These are phyloP conservation scores for Paradendryphiella salina DNA, from an alignment of 2,329 filamentous ascomycete genomes.

Conservation along the genomic window DNA sequence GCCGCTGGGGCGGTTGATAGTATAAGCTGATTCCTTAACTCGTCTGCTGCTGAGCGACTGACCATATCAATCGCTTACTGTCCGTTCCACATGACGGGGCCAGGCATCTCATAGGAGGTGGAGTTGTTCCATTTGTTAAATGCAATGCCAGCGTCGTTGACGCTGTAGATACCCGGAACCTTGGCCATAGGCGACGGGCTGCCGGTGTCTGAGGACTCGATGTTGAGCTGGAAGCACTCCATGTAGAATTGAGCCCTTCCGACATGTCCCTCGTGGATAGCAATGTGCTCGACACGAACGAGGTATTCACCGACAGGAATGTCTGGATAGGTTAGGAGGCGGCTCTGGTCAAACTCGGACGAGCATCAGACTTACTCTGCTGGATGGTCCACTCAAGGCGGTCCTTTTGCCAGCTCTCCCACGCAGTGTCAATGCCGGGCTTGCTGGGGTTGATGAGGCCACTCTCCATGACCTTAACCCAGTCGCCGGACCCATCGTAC, in stretches of 20 bases:
- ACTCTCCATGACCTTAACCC: slow-evolving; percentile 43
- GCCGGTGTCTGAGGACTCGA: slow-evolving; percentile 49
- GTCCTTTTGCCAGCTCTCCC: slow-evolving; percentile 48
- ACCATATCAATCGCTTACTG: slow-evolving; percentile 8
- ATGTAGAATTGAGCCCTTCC: slow-evolving; percentile 44
- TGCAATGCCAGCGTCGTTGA: slow-evolving; percentile 54
- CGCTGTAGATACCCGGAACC: slow-evolving; percentile 56
- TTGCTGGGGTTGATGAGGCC: slow-evolving; percentile 35
- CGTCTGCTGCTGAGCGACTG: background rate
- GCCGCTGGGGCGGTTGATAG: slow-evolving; percentile 5
- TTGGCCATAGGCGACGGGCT: slow-evolving; percentile 51
- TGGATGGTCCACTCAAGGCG: slow-evolving; percentile 52
- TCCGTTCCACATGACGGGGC: slow-evolving; percentile 33
- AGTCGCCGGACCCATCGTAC: slow-evolving; percentile 66
- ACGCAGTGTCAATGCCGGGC: slow-evolving; percentile 29
- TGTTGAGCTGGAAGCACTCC: slow-evolving; percentile 52
- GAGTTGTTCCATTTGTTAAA: slow-evolving; percentile 51
- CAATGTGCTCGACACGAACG: slow-evolving; percentile 44
- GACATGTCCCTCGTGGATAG: slow-evolving; percentile 36
- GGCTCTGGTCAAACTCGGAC: no score
- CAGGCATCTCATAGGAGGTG: slow-evolving; percentile 39
- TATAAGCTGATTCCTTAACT: slow-evolving; percentile 2
- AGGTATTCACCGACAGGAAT: slow-evolving; percentile 48
- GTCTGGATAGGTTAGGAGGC: background rate
- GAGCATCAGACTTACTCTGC: slow-evolving; percentile 17